These are phyloP conservation scores for Scheffersomyces parashehatae DNA, from an alignment of 1,139 yeast species.

Conservation along the genomic window DNA sequence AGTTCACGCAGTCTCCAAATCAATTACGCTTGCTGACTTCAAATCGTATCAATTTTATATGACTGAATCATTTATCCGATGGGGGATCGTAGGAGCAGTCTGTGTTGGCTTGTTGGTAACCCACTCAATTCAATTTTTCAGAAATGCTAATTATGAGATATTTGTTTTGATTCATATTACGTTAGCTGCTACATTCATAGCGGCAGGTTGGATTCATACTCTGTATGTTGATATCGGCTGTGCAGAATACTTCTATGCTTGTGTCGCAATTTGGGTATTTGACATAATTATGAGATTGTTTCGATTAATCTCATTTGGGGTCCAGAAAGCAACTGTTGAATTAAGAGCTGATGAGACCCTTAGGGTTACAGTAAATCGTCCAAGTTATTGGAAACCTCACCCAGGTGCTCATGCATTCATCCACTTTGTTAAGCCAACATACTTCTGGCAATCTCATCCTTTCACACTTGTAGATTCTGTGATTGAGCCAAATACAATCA, in stretches of 20 bases:
- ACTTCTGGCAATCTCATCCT: slow-evolving; percentile 26
- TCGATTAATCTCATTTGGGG: slow-evolving; percentile 16
- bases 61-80: slow-evolving; percentile 9
- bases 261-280: slow-evolving; percentile 19
- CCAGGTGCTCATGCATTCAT: slow-evolving; percentile 18
- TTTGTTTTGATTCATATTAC: slow-evolving; percentile 18
- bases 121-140: slow-evolving; percentile 13
- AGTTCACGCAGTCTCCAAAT: slow-evolving; percentile 33
- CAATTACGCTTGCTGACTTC: slow-evolving; percentile 5
- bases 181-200: slow-evolving; percentile 14
- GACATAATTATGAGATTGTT: slow-evolving; percentile 16
- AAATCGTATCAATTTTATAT: slow-evolving; percentile 1
- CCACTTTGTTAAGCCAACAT: slow-evolving; percentile 17
- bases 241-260: slow-evolving; percentile 12
- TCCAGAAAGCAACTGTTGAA: slow-evolving; percentile 18
- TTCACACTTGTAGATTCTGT: slow-evolving; percentile 18
- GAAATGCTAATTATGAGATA: slow-evolving; percentile 17
- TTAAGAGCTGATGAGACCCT: slow-evolving; percentile 18
- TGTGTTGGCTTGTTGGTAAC: slow-evolving; percentile 12
- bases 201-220: slow-evolving; percentile 13
- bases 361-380: slow-evolving; percentile 15
- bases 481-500: slow-evolving; percentile 12
- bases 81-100: slow-evolving; percentile 16
- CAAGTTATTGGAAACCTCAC: slow-evolving; percentile 16
- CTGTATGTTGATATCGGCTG: slow-evolving; percentile 2